phyloP scores from a whole-genome alignment of 495 filamentous ascomycete genomes.

The Bombardia bombarda region DNA sequence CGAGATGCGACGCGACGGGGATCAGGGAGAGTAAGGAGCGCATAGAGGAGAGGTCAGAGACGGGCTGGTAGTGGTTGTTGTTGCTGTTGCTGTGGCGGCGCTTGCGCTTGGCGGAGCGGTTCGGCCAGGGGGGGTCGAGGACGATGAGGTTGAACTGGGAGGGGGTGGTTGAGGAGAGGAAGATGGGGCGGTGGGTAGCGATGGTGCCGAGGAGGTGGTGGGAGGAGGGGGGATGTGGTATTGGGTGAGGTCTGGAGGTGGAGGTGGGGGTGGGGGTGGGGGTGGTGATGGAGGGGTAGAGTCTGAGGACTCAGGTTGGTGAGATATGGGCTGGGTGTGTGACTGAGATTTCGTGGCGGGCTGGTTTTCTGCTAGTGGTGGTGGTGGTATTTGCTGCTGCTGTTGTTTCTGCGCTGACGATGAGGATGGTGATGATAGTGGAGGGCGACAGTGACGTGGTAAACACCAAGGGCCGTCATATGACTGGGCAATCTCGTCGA shows the following conservation, averaged over 20 bases:
- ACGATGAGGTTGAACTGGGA: slow-evolving; percentile 64
- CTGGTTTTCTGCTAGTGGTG: not conserved
- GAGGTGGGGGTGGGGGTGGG: too few species aligned
- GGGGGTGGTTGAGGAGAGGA: slow-evolving; percentile 28
- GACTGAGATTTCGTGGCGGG: too few species aligned
- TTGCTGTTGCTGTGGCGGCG: slow-evolving; percentile 8
- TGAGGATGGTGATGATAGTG: too few species aligned
- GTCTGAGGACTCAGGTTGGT: too few species aligned
- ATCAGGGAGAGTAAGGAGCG: slow-evolving; percentile 39
- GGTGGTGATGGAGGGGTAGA: too few species aligned
- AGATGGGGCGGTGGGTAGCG: slow-evolving; percentile 18
- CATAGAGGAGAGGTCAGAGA: slow-evolving; percentile 28
- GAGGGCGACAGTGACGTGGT: slow-evolving; percentile 18
- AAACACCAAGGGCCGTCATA: slow-evolving; percentile 40
- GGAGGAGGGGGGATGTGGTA: slow-evolving; percentile 23
- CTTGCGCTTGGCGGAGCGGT: slow-evolving; percentile 63
- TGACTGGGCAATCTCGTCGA: slow-evolving; percentile 22
- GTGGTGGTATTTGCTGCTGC: not conserved
- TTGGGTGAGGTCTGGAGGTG: not conserved
- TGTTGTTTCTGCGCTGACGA: too few species aligned
- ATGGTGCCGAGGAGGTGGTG: slow-evolving; percentile 34
- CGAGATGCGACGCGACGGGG: slow-evolving; percentile 48
- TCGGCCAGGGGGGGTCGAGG: slow-evolving; percentile 92
- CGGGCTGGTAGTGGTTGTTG: slow-evolving; percentile 45
- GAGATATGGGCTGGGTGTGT: too few species aligned